Conservation (phyloP, 177 flowering plant genomes). For the Telopea speciosissima region DNA sequence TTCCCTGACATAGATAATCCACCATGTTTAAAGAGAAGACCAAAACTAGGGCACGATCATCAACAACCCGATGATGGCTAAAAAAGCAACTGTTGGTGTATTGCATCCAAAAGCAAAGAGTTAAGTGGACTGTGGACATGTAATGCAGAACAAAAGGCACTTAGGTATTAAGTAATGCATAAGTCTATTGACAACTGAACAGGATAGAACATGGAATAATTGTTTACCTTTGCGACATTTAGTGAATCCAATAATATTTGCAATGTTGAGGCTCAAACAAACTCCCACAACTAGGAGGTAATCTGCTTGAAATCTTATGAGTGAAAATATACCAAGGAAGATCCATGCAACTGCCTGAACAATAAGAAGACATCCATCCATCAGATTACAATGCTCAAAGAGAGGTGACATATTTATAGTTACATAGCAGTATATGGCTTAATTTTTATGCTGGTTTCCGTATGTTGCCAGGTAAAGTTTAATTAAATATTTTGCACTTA, state of each 20-base stretch:
- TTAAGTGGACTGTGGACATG: background rate
- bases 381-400: background rate
- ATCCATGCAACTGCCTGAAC: slow-evolving; percentile 85
- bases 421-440: background rate
- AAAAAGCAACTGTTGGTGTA: background rate
- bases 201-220: background rate
- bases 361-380: background rate
- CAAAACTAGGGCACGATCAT: background rate
- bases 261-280: slow-evolving; percentile 84
- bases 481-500: background rate
- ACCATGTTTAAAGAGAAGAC: too few relatives aligned
- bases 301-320: slow-evolving; percentile 90
- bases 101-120: background rate
- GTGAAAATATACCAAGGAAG: slow-evolving; percentile 79
- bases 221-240: slow-evolving; percentile 87
- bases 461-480: background rate
- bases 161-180: background rate
- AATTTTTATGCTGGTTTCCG: background rate
- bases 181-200: background rate
- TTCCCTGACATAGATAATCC: background rate
- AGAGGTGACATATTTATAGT: background rate
- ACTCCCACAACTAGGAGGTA: slow-evolving; percentile 88
- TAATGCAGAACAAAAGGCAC: background rate
- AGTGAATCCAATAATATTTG: slow-evolving; percentile 91
- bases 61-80: background rate